These are phyloP conservation scores for Fagopyrum esculentum DNA, from an alignment of 148 eudicot genomes.

Conservation along the genomic window DNA sequence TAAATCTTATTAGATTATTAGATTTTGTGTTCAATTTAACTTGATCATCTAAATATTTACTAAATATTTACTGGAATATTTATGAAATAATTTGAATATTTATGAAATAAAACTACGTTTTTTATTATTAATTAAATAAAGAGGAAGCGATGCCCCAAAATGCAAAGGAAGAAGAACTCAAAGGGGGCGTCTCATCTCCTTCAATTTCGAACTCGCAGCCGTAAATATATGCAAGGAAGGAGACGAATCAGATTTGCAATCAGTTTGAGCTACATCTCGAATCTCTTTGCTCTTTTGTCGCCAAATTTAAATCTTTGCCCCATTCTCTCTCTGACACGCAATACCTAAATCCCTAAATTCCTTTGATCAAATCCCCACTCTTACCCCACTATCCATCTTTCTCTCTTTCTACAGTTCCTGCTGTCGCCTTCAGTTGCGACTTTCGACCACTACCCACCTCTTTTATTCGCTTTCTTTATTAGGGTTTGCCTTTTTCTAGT, in stretches of 20 bases:
- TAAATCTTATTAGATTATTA: too few relatives aligned
- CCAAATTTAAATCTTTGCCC: neutral
- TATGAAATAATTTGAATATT: too few relatives aligned
- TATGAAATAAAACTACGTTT: too few relatives aligned
- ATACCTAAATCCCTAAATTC: conserved; percentile 8
- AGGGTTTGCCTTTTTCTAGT: conserved; percentile 33
- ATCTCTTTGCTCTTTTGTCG: neutral
- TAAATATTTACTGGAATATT: too few relatives aligned
- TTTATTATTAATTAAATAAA: too few relatives aligned
- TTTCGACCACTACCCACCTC: conserved; percentile 42
- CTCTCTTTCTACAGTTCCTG: conserved; percentile 42
- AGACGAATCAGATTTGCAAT: conserved; percentile 1
- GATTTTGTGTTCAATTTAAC: too few relatives aligned
- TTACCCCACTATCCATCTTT: conserved; percentile 32
- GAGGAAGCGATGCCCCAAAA: neutral
- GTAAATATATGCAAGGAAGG: neutral
- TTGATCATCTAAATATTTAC: too few relatives aligned
- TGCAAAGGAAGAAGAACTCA: neutral
- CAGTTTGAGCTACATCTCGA: neutral
- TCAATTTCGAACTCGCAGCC: neutral
- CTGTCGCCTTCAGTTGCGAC: conserved; percentile 93
- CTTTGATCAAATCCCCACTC: conserved; percentile 13
- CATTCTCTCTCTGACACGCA: conserved; percentile 13
- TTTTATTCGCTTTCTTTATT: conserved; percentile 30
- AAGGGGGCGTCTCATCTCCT: neutral